These are phyloP conservation scores for Hypoxylon rubiginosum DNA, from an alignment of 2,329 filamentous ascomycete genomes.

Conservation along the genomic window DNA sequence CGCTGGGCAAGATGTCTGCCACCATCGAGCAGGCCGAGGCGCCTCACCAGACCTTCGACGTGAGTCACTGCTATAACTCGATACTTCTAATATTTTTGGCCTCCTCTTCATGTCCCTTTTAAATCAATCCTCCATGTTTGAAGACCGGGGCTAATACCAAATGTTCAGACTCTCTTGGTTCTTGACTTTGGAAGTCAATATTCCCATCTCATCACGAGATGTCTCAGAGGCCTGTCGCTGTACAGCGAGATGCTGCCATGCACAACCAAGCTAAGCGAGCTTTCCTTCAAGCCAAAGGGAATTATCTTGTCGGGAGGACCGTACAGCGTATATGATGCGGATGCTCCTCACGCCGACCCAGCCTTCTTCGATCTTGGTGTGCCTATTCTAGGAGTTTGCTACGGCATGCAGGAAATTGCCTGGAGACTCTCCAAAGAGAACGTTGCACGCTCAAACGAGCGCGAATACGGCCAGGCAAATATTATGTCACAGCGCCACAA, in stretches of 20 bases:
- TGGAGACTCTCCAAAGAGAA: conserved; percentile 75
- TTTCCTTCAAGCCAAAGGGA: conserved; percentile 84
- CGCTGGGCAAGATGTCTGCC: background rate
- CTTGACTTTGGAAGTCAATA: conserved; percentile 78
- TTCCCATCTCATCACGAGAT: conserved; percentile 80
- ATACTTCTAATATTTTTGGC: background rate
- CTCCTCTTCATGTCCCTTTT: no score
- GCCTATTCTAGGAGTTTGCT: conserved; percentile 66
- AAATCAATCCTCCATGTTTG: background rate
- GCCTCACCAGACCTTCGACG: conserved; percentile 57
- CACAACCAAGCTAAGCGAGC: conserved; percentile 74
- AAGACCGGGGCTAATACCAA: background rate
- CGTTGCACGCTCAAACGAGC: conserved; percentile 75
- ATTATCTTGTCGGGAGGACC: conserved; percentile 82
- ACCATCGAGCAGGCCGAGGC: conserved; percentile 24
- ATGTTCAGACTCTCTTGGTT: conserved; percentile 78
- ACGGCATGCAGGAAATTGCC: conserved; percentile 75
- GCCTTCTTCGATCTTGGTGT: conserved; percentile 77
- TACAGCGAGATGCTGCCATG: conserved; percentile 59
- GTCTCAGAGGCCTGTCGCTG: conserved; percentile 82
- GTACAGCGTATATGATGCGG: conserved; percentile 81
- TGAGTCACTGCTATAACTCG: conserved; percentile 42
- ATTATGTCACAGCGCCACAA: conserved; percentile 71
- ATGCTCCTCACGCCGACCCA: conserved; percentile 81
- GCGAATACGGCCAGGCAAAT: conserved; percentile 79